Base-by-base conservation (phyloP, 2,329 filamentous ascomycete species). In the Rutstroemia sp. region DNA sequence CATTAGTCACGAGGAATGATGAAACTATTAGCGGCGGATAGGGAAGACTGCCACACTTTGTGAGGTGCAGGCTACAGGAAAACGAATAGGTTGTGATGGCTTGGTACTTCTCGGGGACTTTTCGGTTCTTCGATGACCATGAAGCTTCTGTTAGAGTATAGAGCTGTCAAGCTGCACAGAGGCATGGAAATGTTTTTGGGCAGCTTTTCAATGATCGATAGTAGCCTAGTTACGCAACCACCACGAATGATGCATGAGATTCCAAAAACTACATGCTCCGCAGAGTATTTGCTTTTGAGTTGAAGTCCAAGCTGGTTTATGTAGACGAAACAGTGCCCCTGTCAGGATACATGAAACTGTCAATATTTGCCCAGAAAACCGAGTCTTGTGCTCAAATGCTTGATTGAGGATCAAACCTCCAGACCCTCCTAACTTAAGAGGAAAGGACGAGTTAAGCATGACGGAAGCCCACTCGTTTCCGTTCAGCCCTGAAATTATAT, bases 221-320 rank as follows among this genome's bases (percentile, higher is more conserved):
- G 58, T 64, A 67, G 57, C 61, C 57, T 67, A 67, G 47, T 55
- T 46, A 64, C 64, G 60, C 60, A 61, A 58, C 60, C 60, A 61
- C 60, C 62, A 67, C 63, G 63, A 65, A 66, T 63, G 66, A 67
- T 65, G 60, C 61, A 64, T 66, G 63, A 66, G 59, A 65, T 64
- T 65, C 49, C 60, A 61, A 59, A 48, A 52, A 57, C 44, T 37
- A 27, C 23, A 25, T 23, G 21, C 12, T 23, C 21, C 8, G 8
- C 16, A 23, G 23, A 12, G 21, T 10, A 23, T 16, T 23, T 23
- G 23, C 21, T 27, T 14, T 23, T 5, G 10, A 44, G 19, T 10
- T n/a, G 7, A 14, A 41, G 39, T 16, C 17, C n/a, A 19, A 17
- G 41, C 21, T 44, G 12, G 17, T 41, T 41, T 41, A 14, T 44